These are phyloP conservation scores for Euphorbia corollata DNA, from an alignment of 441 rosid species.

Conservation along the genomic window DNA sequence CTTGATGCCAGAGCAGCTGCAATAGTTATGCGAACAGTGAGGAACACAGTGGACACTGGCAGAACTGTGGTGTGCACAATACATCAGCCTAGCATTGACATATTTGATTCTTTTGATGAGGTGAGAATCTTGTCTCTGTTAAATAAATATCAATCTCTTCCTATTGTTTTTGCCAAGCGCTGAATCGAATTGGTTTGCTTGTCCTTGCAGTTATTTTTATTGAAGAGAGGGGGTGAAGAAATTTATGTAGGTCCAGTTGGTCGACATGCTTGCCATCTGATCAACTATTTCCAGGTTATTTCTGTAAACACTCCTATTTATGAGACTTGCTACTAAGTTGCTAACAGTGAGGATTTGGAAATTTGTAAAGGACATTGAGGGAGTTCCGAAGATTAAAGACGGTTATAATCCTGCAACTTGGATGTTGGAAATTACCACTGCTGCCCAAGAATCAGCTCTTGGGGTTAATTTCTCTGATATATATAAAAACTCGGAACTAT, in stretches of 20 bases:
- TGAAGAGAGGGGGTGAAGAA: constrained; percentile 63
- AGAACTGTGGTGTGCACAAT: constrained; percentile 68
- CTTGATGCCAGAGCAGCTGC: constrained; percentile 75
- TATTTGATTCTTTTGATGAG: constrained; percentile 73
- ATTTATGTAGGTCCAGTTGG: constrained; percentile 63
- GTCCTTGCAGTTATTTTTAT: constrained; percentile 37
- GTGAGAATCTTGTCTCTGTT: constrained; percentile 19
- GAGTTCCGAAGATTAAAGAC: constrained; percentile 45
- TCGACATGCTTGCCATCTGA: constrained; percentile 43
- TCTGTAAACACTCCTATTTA: background rate
- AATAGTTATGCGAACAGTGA: constrained; percentile 63
- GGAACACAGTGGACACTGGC: constrained; percentile 64
- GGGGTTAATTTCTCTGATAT: constrained; percentile 36
- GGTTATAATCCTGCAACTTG: constrained; percentile 69
- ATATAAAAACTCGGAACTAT: constrained; percentile 46
- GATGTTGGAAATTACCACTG: constrained; percentile 57
- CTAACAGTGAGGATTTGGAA: constrained; percentile 2
- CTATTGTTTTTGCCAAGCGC: background rate
- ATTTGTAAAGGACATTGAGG: constrained; percentile 36
- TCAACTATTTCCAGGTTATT: constrained; percentile 62
- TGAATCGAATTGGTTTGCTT: constrained; percentile 22
- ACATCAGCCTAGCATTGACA: constrained; percentile 71
- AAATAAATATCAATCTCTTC: background rate
- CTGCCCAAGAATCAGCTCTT: constrained; percentile 41
- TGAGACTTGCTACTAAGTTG: background rate